Percentiles rank a stretch among this genome's conserved stretches.
phyloP scores from a whole-genome alignment of 106 monocot genomes.

The Phalaenopsis equestris region DNA sequence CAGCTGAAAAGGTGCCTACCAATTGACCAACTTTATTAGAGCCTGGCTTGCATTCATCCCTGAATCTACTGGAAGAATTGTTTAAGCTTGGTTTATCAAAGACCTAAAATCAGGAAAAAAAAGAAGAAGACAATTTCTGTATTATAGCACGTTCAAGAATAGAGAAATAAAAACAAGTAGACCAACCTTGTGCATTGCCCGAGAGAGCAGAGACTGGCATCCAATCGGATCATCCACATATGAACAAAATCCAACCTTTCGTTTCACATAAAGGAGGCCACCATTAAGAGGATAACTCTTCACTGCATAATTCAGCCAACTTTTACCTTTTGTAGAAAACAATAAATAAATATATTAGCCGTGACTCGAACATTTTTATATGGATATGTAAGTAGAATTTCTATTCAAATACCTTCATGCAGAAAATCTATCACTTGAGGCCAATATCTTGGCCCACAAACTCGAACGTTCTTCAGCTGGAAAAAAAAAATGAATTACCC shows the following conservation, averaged over 20 bases:
- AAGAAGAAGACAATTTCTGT: neutral
- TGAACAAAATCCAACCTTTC: conserved; percentile 91
- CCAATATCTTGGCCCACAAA: conserved; percentile 99
- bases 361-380: neutral
- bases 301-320: conserved; percentile 73
- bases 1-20: conserved; percentile 87
- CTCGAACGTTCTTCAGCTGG: conserved; percentile 76
- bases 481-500: conserved; percentile 6
- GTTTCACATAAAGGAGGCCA: conserved; percentile 73
- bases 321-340: conserved; percentile 42
- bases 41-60: conserved; percentile 13
- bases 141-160: neutral
- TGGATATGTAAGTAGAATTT: neutral
- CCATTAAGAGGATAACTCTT: conserved; percentile 77
- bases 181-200: conserved; percentile 83
- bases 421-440: conserved; percentile 61
- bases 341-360: neutral
- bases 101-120: conserved; percentile 35
- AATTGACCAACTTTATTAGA: conserved; percentile 69
- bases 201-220: conserved; percentile 86
- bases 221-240: conserved; percentile 94
- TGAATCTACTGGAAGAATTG: conserved; percentile 4
- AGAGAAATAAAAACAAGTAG: neutral
- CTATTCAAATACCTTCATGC: conserved; percentile 60
- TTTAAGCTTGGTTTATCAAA: conserved; percentile 30